Evolutionary conservation across 1,139 yeast species (phyloP), one percentile per base, ranked within the genome.

Genomic region (Hansenula sp.): DNA sequence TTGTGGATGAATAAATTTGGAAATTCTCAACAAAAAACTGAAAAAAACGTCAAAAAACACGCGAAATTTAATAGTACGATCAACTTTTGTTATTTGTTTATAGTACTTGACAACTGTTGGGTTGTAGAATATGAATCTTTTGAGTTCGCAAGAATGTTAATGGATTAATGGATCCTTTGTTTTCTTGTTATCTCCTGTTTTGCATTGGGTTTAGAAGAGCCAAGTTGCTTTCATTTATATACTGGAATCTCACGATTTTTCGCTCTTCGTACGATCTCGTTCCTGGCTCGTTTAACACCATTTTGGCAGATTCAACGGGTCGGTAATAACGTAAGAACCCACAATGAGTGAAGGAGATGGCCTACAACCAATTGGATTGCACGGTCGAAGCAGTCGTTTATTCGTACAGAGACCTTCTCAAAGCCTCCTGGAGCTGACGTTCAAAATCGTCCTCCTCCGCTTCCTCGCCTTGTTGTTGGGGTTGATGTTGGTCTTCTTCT

Each of bases 351-450:
- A 31, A 16, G 9, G 4, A 31, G 25, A 21, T 21, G 25, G 25
- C 25, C 5, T 21, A 21, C 25, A 21, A 21, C 5, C 25, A 21
- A 21, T 6, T 6, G 25, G 25, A 9, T 21, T 21, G 1, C 17
- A 7, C 13, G 16, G n/a, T n/a, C 33, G 17, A 17, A 32, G 9
- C 10, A 13, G 31, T 12, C 31, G 31, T 32, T 28, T 24, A 46
- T 21, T 47, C 50, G 19, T 49, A 41, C 6, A 55, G 28, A 4
- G 59, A 55, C 9, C 57, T 25, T 46, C 52, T 50, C 38, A 57
- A 15, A 1, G 58, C 59, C 36, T 55, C 58, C 28, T 48, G 48
- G 7, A 55, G 17, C 29, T 54, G 58, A 15, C 35, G 33, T 13
- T 45, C 48, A 38, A 50, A 55, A 8, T 54, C 52, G 12, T 36